These are phyloP conservation scores for Heritiera fomes DNA, from an alignment of 345 rosid genomes.

Conservation along the genomic window DNA sequence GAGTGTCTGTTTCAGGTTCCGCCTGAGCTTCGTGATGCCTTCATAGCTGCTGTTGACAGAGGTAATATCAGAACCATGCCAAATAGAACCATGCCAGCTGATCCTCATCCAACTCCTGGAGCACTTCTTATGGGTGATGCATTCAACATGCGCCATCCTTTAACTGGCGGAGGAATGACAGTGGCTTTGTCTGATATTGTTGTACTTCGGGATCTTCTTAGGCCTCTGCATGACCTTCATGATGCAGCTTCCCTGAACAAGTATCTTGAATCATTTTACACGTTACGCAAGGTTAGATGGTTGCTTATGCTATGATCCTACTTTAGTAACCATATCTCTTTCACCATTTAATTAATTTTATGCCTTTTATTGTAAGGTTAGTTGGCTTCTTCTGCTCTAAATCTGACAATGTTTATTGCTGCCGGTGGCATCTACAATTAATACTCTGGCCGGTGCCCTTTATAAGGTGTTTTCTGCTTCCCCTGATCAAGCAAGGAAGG, in stretches of 20 bases:
- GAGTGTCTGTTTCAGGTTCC: conserved; percentile 37
- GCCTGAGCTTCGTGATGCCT: conserved; percentile 36
- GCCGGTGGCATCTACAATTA: conserved; percentile 63
- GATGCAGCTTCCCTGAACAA: conserved; percentile 38
- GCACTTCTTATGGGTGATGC: conserved; percentile 57
- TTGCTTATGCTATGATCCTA: background rate
- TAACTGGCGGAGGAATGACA: conserved; percentile 66
- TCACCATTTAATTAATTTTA: background rate
- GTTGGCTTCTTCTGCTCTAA: background rate
- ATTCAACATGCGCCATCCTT: conserved; percentile 61
- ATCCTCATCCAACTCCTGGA: conserved; percentile 54
- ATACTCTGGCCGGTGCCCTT: conserved; percentile 55
- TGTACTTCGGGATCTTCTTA: conserved; percentile 47
- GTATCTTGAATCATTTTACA: conserved; percentile 58
- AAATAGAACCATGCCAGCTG: conserved; percentile 61
- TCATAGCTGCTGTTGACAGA: conserved; percentile 42
- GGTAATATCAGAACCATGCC: conserved; percentile 60
- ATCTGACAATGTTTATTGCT: background rate
- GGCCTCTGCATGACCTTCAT: conserved; percentile 35
- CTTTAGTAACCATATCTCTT: background rate
- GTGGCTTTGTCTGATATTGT: conserved; percentile 57
- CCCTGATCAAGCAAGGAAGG: conserved; percentile 49
- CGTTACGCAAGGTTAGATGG: conserved; percentile 47
- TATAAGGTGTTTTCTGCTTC: conserved; percentile 55
- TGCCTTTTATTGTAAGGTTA: background rate